Evolutionary conservation across 768 basidiomycete genomes (phyloP).

Genomic region (Kwoniella bestiolae): DNA sequence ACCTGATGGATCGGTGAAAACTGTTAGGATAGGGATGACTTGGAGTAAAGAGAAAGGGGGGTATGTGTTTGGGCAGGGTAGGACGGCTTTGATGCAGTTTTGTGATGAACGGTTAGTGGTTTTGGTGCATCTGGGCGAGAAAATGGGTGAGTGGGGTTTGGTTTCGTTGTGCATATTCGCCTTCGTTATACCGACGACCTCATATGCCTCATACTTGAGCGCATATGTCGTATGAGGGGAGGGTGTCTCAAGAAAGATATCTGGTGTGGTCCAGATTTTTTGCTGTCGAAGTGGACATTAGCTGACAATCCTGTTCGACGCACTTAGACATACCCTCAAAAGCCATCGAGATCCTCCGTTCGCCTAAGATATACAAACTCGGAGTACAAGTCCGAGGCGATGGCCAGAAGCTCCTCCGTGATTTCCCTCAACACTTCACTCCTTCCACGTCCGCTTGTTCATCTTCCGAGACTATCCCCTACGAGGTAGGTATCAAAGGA

Average conservation of each 20-base stretch:
- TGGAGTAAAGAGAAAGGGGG: slow-evolving; percentile 18
- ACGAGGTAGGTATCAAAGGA: background rate
- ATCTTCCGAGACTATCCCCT: background rate
- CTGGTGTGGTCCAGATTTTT: no score
- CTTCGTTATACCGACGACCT: background rate
- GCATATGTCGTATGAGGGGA: no score
- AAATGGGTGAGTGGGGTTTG: slow-evolving; percentile 36
- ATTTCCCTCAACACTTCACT: slow-evolving; percentile 41
- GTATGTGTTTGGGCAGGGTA: slow-evolving; percentile 34
- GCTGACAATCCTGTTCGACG: background rate
- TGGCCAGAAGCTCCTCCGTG: slow-evolving; percentile 46
- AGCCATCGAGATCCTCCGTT: slow-evolving; percentile 34
- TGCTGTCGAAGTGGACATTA: no score
- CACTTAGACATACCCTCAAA: slow-evolving; percentile 37
- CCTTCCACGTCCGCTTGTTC: background rate
- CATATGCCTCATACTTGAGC: no score
- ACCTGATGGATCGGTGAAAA: slow-evolving; percentile 5
- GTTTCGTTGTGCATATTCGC: background rate
- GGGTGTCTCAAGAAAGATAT: no score
- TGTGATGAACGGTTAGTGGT: slow-evolving; percentile 44
- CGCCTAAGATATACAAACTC: slow-evolving; percentile 36
- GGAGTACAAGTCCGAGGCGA: slow-evolving; percentile 52
- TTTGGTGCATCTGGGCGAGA: slow-evolving; percentile 43
- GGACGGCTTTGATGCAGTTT: slow-evolving; percentile 44
- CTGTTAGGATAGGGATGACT: slow-evolving; percentile 21